Percentiles rank a stretch among this genome's conserved stretches.
Evolutionary conservation across 441 rosid species (phyloP).

Genomic region (Populus hybrid): DNA sequence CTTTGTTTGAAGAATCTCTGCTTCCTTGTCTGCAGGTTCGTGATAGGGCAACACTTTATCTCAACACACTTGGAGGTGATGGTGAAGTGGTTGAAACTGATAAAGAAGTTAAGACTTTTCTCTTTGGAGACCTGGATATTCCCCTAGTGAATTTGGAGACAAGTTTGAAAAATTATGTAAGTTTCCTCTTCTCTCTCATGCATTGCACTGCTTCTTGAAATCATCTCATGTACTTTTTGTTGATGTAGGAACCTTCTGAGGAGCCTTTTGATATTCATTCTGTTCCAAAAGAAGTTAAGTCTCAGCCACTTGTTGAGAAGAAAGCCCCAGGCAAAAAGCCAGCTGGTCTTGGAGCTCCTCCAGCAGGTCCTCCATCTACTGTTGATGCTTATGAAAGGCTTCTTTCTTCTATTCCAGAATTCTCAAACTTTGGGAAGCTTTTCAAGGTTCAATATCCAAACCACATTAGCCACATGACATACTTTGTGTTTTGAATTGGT

Average conservation of each 20-base stretch:
- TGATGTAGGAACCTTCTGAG: slow-evolving; percentile 75
- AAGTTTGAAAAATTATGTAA: slow-evolving; percentile 84
- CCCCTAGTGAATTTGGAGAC: slow-evolving; percentile 88
- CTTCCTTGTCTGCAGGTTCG: slow-evolving; percentile 55
- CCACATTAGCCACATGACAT: neutral
- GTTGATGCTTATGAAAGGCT: slow-evolving; percentile 75
- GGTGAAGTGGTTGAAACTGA: slow-evolving; percentile 68
- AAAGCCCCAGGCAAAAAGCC: too few relatives aligned
- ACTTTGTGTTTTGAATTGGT: neutral
- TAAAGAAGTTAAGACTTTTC: slow-evolving; percentile 58
- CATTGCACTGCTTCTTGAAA: slow-evolving; percentile 5
- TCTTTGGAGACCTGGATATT: slow-evolving; percentile 78
- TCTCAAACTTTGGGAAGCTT: slow-evolving; percentile 72
- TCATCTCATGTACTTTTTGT: slow-evolving; percentile 26
- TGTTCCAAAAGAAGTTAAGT: slow-evolving; percentile 88
- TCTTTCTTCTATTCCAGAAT: slow-evolving; percentile 79
- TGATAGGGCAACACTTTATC: slow-evolving; percentile 92
- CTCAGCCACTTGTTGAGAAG: too few relatives aligned
- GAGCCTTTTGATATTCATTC: slow-evolving; percentile 71
- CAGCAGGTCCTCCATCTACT: too few relatives aligned
- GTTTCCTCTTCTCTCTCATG: slow-evolving; percentile 25
- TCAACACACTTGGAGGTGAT: slow-evolving; percentile 73
- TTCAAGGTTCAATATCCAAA: slow-evolving; percentile 66
- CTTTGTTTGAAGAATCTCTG: neutral
- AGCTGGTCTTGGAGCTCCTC: too few relatives aligned